phyloP scores from a whole-genome alignment of 73 alveolate species.

The Symbiodinium pilosum region DNA sequence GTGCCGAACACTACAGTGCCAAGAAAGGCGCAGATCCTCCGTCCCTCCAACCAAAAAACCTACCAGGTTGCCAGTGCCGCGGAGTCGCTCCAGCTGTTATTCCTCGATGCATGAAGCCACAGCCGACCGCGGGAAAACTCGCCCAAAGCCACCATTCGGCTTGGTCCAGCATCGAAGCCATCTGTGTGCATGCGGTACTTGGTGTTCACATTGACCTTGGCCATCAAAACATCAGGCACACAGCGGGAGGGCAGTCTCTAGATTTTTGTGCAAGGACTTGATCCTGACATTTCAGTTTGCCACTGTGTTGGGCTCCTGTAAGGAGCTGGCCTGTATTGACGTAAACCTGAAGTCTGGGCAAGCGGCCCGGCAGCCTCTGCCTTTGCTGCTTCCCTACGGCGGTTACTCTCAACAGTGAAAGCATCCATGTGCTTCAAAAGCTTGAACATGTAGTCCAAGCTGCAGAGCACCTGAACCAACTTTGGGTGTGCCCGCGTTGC shows the following conservation, averaged over 20 bases:
- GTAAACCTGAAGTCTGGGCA: conserved; percentile 70
- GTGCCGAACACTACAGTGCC: no score
- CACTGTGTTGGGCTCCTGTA: background rate
- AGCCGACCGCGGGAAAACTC: conserved; percentile 53
- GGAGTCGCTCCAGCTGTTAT: conserved; percentile 51
- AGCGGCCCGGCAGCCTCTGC: conserved; percentile 29
- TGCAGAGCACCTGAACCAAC: conserved; percentile 9
- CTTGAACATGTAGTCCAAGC: background rate
- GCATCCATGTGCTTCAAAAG: background rate
- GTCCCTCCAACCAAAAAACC: background rate
- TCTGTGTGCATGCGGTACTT: conserved; percentile 73
- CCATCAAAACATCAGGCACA: background rate
- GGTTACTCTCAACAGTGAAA: background rate
- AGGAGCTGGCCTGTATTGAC: conserved; percentile 42
- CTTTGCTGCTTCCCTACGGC: no score
- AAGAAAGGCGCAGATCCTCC: background rate
- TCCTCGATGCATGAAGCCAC: conserved; percentile 43
- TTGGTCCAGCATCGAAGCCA: conserved; percentile 86
- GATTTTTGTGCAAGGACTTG: no score
- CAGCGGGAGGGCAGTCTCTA: background rate
- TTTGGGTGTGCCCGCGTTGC: conserved; percentile 74
- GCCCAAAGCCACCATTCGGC: conserved; percentile 76
- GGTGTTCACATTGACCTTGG: conserved; percentile 66
- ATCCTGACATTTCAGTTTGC: background rate
- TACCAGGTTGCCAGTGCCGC: background rate